Evolutionary conservation across 345 rosid genomes (phyloP).

Genomic region (Citrus australasica): DNA sequence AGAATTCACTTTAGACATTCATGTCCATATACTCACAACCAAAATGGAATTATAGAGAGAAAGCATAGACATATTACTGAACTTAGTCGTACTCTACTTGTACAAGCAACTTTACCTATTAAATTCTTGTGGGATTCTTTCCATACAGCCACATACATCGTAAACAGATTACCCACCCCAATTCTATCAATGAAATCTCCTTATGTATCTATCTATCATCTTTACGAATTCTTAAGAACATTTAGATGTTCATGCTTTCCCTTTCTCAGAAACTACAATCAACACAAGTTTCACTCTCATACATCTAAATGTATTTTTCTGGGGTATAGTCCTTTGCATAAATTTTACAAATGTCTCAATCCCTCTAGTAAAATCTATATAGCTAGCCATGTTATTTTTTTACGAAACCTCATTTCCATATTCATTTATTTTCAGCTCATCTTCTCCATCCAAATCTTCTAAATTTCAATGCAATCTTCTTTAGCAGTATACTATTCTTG

Average conservation of each 20-base stretch:
- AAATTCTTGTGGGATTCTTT: not conserved
- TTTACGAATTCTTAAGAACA: not conserved
- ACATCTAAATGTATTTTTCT: not conserved
- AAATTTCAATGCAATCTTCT: no score
- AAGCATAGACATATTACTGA: not conserved
- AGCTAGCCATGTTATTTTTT: no score
- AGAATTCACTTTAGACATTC: no score
- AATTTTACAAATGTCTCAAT: no score
- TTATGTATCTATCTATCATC: not conserved
- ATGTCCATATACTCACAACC: no score
- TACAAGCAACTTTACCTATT: not conserved
- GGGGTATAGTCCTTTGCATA: no score
- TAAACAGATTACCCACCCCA: not conserved
- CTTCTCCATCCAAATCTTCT: no score
- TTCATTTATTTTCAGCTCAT: no score
- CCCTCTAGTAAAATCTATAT: no score
- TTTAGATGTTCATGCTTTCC: not conserved
- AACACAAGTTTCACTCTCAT: not conserved
- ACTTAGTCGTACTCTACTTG: not conserved
- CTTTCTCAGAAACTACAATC: not conserved
- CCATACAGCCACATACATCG: no score
- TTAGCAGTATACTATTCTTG: rapidly evolving
- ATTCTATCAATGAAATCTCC: rapidly evolving
- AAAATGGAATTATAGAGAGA: no score
- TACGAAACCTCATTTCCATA: no score